A percentile compares a stretch with the other conserved stretches of the same genome.
phyloP scores from a whole-genome alignment of 768 basidiomycete genomes.

The Symmetrospora coprosmae region DNA sequence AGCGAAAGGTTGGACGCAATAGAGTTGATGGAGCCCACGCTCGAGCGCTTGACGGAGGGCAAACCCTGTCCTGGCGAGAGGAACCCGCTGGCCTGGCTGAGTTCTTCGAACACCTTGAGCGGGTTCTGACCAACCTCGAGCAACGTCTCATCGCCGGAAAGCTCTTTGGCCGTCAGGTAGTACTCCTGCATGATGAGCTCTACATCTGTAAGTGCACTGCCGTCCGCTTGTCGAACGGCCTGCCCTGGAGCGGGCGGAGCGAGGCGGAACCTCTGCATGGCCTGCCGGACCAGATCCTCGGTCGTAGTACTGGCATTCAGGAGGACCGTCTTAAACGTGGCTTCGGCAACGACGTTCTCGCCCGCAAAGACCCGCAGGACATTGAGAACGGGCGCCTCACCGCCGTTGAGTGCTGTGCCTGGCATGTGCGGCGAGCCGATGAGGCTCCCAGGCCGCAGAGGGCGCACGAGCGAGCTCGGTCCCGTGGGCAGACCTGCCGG shows the following conservation, averaged over 20 bases:
- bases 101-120: constrained; percentile 71
- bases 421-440: constrained; percentile 32
- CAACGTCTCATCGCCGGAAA: constrained; percentile 65
- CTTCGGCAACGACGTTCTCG: constrained; percentile 73
- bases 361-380: constrained; percentile 95
- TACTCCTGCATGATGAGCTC: constrained; percentile 47
- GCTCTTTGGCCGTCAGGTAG: constrained; percentile 81
- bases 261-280: constrained; percentile 82
- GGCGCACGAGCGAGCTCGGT: background rate
- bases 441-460: constrained; percentile 31
- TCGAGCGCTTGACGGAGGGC: constrained; percentile 81
- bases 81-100: constrained; percentile 52
- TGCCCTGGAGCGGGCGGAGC: background rate
- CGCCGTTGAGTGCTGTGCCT: constrained; percentile 36
- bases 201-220: background rate
- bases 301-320: constrained; percentile 75
- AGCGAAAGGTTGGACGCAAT: constrained; percentile 69
- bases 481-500: background rate
- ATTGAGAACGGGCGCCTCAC: constrained; percentile 69
- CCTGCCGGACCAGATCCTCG: constrained; percentile 71
- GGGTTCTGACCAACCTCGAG: constrained; percentile 57
- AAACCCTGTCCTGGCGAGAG: constrained; percentile 35
- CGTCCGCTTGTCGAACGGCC: too few relatives aligned
- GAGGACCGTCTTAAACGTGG: constrained; percentile 94
- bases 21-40: constrained; percentile 86